These are phyloP conservation scores for Claviceps lovelessii DNA, from an alignment of 2,329 filamentous ascomycete genomes.

Conservation along the genomic window DNA sequence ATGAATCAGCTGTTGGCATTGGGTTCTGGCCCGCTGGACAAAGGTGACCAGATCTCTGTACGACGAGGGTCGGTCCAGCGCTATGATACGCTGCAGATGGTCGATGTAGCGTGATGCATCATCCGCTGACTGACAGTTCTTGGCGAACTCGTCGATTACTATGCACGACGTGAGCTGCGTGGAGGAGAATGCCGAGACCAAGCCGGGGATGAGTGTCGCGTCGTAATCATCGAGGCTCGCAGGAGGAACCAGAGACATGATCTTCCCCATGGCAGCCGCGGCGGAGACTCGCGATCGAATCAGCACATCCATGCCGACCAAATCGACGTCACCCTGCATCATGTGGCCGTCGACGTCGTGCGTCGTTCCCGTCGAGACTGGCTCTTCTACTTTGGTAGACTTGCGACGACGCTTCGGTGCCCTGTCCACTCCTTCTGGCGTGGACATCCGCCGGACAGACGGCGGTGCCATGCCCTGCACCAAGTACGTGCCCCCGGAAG, in stretches of 20 bases:
- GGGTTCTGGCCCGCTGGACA: constrained; percentile 75
- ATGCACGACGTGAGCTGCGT: constrained; percentile 74
- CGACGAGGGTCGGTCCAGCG: constrained; percentile 63
- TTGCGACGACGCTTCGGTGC: constrained; percentile 66
- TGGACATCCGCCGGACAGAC: constrained; percentile 31
- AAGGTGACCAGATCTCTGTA: constrained; percentile 87
- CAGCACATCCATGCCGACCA: constrained; percentile 79
- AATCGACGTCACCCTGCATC: constrained; percentile 90
- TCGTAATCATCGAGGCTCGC: constrained; percentile 49
- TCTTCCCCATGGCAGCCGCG: constrained; percentile 69
- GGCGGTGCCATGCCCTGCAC: constrained; percentile 30
- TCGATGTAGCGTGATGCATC: constrained; percentile 38
- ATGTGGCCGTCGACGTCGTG: constrained; percentile 97
- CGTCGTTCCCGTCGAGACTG: constrained; percentile 45
- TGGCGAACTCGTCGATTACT: constrained; percentile 79
- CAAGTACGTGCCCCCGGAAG: constrained; percentile 74
- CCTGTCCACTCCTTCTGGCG: constrained; percentile 43
- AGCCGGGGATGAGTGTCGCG: constrained; percentile 46
- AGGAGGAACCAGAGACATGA: constrained; percentile 65
- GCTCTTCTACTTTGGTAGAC: constrained; percentile 67
- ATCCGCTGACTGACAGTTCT: constrained; percentile 33
- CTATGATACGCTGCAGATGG: constrained; percentile 60
- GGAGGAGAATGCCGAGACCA: constrained; percentile 64
- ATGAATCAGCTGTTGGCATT: constrained; percentile 80
- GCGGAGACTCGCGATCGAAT: constrained; percentile 81